These are phyloP conservation scores for Trichothecium roseum DNA, from an alignment of 2,329 filamentous ascomycete genomes.

Conservation along the genomic window DNA sequence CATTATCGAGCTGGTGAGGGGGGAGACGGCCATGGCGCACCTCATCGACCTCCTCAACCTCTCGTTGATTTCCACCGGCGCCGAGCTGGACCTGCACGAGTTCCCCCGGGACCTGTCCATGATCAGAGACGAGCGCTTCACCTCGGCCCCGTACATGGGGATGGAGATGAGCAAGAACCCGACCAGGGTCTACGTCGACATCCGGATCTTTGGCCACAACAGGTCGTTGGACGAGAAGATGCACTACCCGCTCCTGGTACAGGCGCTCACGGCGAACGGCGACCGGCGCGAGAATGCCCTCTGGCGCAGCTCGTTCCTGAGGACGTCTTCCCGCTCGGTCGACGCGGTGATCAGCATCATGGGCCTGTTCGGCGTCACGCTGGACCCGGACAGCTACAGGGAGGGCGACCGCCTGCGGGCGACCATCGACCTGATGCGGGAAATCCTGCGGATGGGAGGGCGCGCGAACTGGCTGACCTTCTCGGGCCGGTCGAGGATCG, in stretches of 20 bases:
- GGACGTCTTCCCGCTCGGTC: conserved; percentile 4
- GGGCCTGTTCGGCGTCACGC: conserved; percentile 7
- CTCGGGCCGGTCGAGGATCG: conserved; percentile 41
- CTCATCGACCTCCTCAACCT: neutral
- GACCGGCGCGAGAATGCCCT: neutral
- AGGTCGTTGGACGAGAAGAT: neutral
- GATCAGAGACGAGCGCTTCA: too few relatives aligned
- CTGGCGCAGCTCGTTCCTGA: conserved; percentile 5
- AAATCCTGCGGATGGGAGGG: conserved; percentile 49
- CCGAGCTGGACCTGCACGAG: neutral
- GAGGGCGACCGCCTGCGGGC: conserved; percentile 2
- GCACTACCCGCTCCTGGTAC: neutral
- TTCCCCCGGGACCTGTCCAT: too few relatives aligned
- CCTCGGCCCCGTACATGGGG: neutral
- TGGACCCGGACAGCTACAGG: conserved; percentile 4
- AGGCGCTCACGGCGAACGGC: neutral
- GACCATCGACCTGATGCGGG: conserved; percentile 32
- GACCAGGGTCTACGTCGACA: neutral
- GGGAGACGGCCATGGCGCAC: too few relatives aligned
- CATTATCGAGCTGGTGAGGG: too few relatives aligned
- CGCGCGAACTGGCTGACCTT: conserved; percentile 42
- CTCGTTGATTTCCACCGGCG: neutral
- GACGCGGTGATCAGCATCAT: conserved; percentile 9
- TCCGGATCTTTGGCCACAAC: neutral
- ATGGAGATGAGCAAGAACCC: neutral